A percentile compares a stretch with the other conserved stretches of the same genome.
These are phyloP conservation scores for Aspergillus campestris DNA, from an alignment of 495 filamentous ascomycete genomes.

Conservation along the genomic window DNA sequence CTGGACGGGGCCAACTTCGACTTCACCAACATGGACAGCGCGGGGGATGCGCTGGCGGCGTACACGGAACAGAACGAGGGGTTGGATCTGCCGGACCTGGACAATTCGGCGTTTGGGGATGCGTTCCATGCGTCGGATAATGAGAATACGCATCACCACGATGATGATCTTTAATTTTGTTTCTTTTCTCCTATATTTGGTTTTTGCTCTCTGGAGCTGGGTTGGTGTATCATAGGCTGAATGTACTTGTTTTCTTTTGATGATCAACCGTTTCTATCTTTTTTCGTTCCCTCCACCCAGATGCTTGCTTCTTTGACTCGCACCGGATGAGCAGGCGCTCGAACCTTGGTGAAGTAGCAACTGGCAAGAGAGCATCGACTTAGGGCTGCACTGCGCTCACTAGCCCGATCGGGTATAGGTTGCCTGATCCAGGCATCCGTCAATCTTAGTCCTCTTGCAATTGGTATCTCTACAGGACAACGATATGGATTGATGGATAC, in stretches of 20 bases:
- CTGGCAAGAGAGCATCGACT: too few species aligned
- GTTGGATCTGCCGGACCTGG: constrained; percentile 42
- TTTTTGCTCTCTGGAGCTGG: background rate
- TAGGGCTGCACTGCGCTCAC: too few species aligned
- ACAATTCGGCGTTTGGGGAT: constrained; percentile 55
- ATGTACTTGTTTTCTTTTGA: background rate
- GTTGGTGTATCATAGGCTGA: background rate
- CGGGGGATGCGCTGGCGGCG: constrained; percentile 54
- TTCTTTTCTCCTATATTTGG: background rate
- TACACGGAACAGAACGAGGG: constrained; percentile 47
- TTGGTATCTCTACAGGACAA: too few species aligned
- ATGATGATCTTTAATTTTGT: constrained; percentile 21
- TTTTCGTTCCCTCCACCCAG: too few species aligned
- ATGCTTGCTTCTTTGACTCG: too few species aligned
- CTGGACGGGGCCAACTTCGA: constrained; percentile 41
- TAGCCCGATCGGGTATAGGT: too few species aligned
- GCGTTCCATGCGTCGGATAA: constrained; percentile 53
- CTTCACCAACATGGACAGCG: constrained; percentile 52
- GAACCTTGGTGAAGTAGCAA: too few species aligned
- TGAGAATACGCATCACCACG: constrained; percentile 35
- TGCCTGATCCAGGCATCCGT: too few species aligned
- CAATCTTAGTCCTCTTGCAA: too few species aligned
- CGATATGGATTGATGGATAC: too few species aligned
- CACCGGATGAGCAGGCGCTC: background rate
- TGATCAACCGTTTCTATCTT: background rate